Evolutionary conservation across 495 filamentous ascomycete species (phyloP), one percentile per base, ranked within the genome.

Genomic region (Usnea hakonensis): DNA sequence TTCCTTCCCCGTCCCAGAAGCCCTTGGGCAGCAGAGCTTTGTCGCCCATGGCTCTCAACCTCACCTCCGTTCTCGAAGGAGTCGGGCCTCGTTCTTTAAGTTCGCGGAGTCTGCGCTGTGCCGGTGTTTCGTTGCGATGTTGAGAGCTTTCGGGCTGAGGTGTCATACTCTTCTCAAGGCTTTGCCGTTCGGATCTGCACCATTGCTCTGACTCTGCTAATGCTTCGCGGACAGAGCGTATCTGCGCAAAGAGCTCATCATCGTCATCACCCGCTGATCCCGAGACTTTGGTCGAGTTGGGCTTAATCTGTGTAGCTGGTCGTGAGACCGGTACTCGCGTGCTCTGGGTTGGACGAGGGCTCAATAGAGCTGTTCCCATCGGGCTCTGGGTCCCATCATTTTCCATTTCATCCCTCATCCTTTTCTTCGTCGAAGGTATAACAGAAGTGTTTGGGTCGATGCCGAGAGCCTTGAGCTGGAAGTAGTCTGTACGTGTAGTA

Each of bases 401-500:
- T 32, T 65, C 40, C 26, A 40, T 48, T 23, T 63, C 50, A 10
- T 35, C 55, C 48, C 55, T 46, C 19, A 58, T 52, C 19, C 63
- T 57, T 53, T 62, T 63, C n/a, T 57, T 60, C 28, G 70, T 61
- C 17, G 16, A 43, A 3, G 70, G 62, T 17, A 68, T 33, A 33
- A 64, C 16, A 41, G 63, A 62, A 23, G 69, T 69, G 52, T 69
- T 62, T 44, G 69, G 70, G 62, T 70, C 62, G 41, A 70, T 61
- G 30, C 68, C 69, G 19, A 64, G 63, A 4, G 69, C 60, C 53
- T 70, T 72, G 35, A 71, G 62, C 30, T 44, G 44, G 55, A 70
- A 71, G 59, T 71, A 71, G 48, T 67, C 64, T 28, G 66, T 66
- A 5, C 57, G 60, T 7, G 69, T 70, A 5, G 63, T 68, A 44